Conservation (phyloP, 2,329 filamentous ascomycete species). For the Aspergillus sp. region DNA sequence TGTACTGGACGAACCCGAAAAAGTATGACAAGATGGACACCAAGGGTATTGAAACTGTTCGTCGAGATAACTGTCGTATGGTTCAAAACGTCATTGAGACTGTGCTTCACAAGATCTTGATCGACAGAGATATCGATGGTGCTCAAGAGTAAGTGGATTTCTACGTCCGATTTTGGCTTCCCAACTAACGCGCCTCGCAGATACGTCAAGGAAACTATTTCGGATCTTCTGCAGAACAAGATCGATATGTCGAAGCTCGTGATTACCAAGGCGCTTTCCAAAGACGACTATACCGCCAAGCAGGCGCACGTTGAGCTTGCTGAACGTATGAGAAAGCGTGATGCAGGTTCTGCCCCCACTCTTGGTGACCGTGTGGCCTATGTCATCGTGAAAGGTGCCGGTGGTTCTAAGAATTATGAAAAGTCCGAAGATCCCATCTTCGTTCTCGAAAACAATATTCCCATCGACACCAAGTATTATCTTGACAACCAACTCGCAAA, state of each 20-base stretch:
- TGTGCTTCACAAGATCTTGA: slow-evolving; percentile 89
- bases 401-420: slow-evolving; percentile 91
- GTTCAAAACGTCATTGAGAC: slow-evolving; percentile 98
- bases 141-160: slow-evolving; percentile 75
- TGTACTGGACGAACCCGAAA: slow-evolving; percentile 91
- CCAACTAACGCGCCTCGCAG: slow-evolving; percentile 48
- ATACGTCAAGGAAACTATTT: slow-evolving; percentile 94
- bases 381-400: slow-evolving; percentile 90
- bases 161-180: not conserved
- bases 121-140: slow-evolving; percentile 82
- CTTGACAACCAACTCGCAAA: slow-evolving; percentile 97
- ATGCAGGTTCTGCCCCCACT: slow-evolving; percentile 85
- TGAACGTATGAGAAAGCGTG: slow-evolving; percentile 93
- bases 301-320: slow-evolving; percentile 96
- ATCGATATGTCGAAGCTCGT: slow-evolving; percentile 98
- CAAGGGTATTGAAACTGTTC: slow-evolving; percentile 97
- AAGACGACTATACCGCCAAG: slow-evolving; percentile 82
- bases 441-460: slow-evolving; percentile 94
- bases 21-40: slow-evolving; percentile 99
- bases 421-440: slow-evolving; percentile 96
- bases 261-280: slow-evolving; percentile 94
- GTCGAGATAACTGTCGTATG: slow-evolving; percentile 90
- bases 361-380: slow-evolving; percentile 96
- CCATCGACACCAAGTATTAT: slow-evolving; percentile 98
- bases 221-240: slow-evolving; percentile 93